phyloP scores from a whole-genome alignment of 2,329 filamentous ascomycete species.

The Catunica adiposa region DNA sequence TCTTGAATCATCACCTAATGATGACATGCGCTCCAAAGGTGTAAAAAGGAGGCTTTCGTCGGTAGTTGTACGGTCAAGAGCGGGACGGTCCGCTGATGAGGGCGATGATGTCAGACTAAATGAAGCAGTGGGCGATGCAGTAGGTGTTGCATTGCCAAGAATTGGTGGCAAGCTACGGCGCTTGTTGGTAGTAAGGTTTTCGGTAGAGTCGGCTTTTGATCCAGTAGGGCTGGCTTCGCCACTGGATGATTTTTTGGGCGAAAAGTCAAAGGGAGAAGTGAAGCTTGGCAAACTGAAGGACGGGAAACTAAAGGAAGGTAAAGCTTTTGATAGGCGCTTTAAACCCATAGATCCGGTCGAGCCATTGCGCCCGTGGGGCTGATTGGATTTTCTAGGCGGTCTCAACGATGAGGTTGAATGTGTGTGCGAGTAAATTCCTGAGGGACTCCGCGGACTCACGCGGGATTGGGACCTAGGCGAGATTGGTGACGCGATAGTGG shows the following conservation, averaged over 20 bases:
- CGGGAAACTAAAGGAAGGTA: conserved; percentile 7
- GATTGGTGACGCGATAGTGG: not conserved
- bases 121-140: not conserved
- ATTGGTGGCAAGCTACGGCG: conserved; percentile 2
- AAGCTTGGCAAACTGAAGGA: conserved; percentile 7
- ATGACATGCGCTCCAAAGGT: conserved; percentile 61
- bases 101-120: not conserved
- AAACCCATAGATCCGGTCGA: conserved; percentile 6
- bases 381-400: not conserved
- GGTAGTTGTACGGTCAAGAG: not conserved
- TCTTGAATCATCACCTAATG: conserved; percentile 64
- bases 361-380: not conserved
- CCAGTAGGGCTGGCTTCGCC: not conserved
- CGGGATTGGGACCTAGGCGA: not conserved
- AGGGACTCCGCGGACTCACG: not conserved
- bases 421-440: not conserved
- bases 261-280: conserved; percentile 9
- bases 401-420: not conserved
- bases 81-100: not conserved
- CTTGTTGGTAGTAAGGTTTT: conserved; percentile 20
- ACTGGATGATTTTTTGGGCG: not conserved
- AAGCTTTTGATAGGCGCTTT: conserved; percentile 1
- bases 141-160: not conserved
- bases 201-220: conserved; percentile 33
- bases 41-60: conserved; percentile 68